Evolutionary conservation across 176 grass and related monocot species (phyloP), one percentile per base, ranked within the genome.

Genomic region (Puccinellia tenuiflora): DNA sequence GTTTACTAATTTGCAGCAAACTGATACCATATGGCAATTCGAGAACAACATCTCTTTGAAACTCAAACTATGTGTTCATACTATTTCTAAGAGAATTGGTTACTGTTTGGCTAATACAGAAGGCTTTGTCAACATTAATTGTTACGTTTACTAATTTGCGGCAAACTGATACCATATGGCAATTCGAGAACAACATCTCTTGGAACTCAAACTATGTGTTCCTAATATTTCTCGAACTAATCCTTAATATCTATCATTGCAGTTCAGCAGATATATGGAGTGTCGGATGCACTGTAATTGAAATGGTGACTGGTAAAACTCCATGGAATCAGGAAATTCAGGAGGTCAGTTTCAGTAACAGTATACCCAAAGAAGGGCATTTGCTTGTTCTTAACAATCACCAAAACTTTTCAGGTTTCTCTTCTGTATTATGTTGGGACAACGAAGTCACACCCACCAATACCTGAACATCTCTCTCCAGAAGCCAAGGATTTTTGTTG

Each of bases 241-340:
- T 81, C 21, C 2, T 70, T 77, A 76, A 62, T 34, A 20, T 71
- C 53, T 56, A 54, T 52, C 21, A 34, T 60, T 80, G 68, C 86
- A 98, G 95, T 81, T 93, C 90, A 18, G 90, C 92, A 78, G 95
- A 98, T 81, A 94, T 98, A 50, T 98, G 95, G 95, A 98, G 92
- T 79, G 95, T 94, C 30, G 95, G 95, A 37, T 98, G 95, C 76
- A 94, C 95, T 18, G 92, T 98, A 30, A 98, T 98, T 88, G 95
- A 98, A 86, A 98, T 98, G 95, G 95, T 92, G 75, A 98, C 92
- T 4, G 92, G 95, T 33, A 94, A 97, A 79, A 76, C 95, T 59
- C 95, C 95, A 0, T 98, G 95, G 95, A 91, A 87, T 68, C 86
- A 90, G 6, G 90, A 98, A 89, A 92, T 88, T 85, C 92, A 94